Evolutionary conservation across 257 asterid species (phyloP), one percentile per base, ranked within the genome.

Genomic region (Coffea eugenioides): DNA sequence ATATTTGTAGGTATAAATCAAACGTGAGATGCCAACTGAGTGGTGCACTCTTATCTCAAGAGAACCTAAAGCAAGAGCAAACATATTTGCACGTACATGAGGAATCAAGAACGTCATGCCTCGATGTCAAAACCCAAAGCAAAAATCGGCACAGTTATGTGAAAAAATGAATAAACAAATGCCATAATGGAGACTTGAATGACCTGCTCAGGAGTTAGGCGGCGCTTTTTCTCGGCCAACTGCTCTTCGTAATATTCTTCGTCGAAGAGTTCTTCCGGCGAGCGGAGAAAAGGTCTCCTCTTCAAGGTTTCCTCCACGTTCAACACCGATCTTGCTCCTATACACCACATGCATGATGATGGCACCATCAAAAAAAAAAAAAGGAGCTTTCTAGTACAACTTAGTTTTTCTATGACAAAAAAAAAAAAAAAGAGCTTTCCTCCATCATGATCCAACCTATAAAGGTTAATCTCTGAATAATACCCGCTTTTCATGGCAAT

Each of bases 231-330:
- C 83, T 91, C 99, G 87, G 96, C 94, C 90, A 84, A 77, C 88
- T 92, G 98, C 85, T 96, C 98, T 82, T 96, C 98, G 83, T 89
- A 92, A 79, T 91, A 96, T 48, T 96, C 99, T 65, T 94, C 98
- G 41, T 92, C 99, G 36, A 90, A 94, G 73, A 90, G 79, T 3
- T 93, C 97, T 46, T 92, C 97, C 77, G 86, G 85, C 73, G 94
- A 77, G 92, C 89, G 87, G 88, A 92, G 90, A 86, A 96, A 92
- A 0, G 97, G 93, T 73, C 97, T 86, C 89, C 87, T 88, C 92
- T 87, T 92, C 62, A 89, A 84, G 82, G 87, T 84, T 66, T 92
- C 97, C 84, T 92, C 97, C 91, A 89, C 84, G 85, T 88, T 90
- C 86, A 90, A 66, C 90, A 84, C 79, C 80, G 95, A 86, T 85